Percentiles rank a stretch among this genome's conserved stretches.
Conservation (phyloP, 352 stramenopile genomes). For the Blastocystis sp. region DNA sequence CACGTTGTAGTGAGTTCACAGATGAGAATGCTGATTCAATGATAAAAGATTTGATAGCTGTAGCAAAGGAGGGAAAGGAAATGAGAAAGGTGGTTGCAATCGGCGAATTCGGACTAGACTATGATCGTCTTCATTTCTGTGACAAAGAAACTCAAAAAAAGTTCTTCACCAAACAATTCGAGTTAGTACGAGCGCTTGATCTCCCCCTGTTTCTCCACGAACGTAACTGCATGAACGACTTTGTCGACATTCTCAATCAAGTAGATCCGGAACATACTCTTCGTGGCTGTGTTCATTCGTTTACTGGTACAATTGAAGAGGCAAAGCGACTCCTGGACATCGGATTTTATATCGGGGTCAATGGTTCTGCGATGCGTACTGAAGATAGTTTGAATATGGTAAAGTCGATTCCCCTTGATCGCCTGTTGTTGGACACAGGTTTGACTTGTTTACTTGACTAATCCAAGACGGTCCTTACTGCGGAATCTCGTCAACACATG, state of each 20-base stretch:
- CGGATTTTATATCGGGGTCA: constrained; percentile 78
- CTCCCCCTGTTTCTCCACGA: constrained; percentile 81
- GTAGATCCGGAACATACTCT: constrained; percentile 69
- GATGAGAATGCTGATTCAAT: constrained; percentile 64
- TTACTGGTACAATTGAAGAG: constrained; percentile 74
- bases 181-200: constrained; percentile 72
- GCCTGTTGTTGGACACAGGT: constrained; percentile 76
- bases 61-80: constrained; percentile 66
- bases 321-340: constrained; percentile 75
- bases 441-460: background rate
- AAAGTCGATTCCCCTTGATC: constrained; percentile 72
- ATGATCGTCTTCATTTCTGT: constrained; percentile 80
- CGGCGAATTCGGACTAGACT: constrained; percentile 80
- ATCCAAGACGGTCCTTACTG: constrained; percentile 76
- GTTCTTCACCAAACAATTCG: constrained; percentile 70
- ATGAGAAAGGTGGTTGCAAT: constrained; percentile 74
- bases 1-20: constrained; percentile 76
- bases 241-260: constrained; percentile 65
- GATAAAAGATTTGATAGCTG: constrained; percentile 14
- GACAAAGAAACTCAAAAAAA: constrained; percentile 67
- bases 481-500: constrained; percentile 78
- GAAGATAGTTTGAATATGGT: constrained; percentile 76
- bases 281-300: constrained; percentile 79
- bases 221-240: constrained; percentile 76
- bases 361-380: constrained; percentile 79